Evolutionary conservation across 441 rosid species (phyloP).

Genomic region (Geranium incanum): DNA sequence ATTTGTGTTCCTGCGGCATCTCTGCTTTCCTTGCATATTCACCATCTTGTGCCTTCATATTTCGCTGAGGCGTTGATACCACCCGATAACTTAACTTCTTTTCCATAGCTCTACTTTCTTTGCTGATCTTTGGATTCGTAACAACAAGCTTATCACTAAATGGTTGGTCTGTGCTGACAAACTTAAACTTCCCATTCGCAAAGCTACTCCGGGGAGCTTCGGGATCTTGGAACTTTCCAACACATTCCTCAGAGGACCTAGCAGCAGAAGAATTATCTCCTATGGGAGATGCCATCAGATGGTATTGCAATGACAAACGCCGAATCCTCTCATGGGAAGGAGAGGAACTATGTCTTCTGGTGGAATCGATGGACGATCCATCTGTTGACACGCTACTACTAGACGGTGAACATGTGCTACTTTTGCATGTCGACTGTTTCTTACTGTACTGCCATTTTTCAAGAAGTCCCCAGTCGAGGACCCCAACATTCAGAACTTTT

Average conservation of each 20-base stretch:
- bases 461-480: conserved; percentile 80
- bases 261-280: conserved; percentile 26
- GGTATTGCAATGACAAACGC: conserved; percentile 43
- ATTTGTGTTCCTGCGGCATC: conserved; percentile 31
- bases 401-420: conserved; percentile 44
- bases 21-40: conserved; percentile 33
- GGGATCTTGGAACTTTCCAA: conserved; percentile 27
- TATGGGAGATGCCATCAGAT: conserved; percentile 41
- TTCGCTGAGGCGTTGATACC: conserved; percentile 26
- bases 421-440: conserved; percentile 35
- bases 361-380: conserved; percentile 46
- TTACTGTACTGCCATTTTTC: conserved; percentile 72
- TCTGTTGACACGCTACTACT: conserved; percentile 46
- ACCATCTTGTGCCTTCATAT: conserved; percentile 34
- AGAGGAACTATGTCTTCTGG: conserved; percentile 42
- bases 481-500: conserved; percentile 71
- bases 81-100: conserved; percentile 29
- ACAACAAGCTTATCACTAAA: conserved; percentile 32
- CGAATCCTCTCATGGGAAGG: conserved; percentile 34
- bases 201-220: conserved; percentile 21
- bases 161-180: conserved; percentile 27
- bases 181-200: conserved; percentile 22
- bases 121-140: conserved; percentile 26
- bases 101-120: conserved; percentile 28
- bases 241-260: conserved; percentile 29